These are phyloP conservation scores for Lagerstroemia speciosa DNA, from an alignment of 345 rosid species.

Conservation along the genomic window DNA sequence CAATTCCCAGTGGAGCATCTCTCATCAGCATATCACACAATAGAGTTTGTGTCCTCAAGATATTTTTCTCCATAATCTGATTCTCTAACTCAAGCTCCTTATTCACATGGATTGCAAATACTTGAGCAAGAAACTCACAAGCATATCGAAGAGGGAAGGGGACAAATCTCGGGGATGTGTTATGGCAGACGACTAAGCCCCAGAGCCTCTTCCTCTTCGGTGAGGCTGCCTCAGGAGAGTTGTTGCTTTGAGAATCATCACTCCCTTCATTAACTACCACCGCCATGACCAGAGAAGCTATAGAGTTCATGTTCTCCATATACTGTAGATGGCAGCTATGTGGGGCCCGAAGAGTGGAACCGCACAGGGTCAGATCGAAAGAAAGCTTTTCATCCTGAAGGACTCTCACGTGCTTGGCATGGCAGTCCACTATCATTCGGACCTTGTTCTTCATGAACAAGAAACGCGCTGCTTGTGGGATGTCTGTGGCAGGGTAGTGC, in stretches of 20 bases:
- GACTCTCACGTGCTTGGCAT: constrained; percentile 75
- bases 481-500: constrained; percentile 96
- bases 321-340: constrained; percentile 86
- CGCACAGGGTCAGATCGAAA: constrained; percentile 74
- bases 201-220: constrained; percentile 73
- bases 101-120: constrained; percentile 83
- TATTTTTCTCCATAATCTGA: constrained; percentile 81
- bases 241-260: constrained; percentile 39
- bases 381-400: constrained; percentile 86
- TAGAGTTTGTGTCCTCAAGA: constrained; percentile 80
- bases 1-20: constrained; percentile 84
- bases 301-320: constrained; percentile 89
- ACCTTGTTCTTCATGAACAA: constrained; percentile 95
- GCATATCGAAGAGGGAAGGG: constrained; percentile 96
- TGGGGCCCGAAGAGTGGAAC: constrained; percentile 90
- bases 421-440: constrained; percentile 89
- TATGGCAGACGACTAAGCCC: constrained; percentile 93
- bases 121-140: constrained; percentile 91
- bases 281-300: constrained; percentile 95
- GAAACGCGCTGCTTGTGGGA: constrained; percentile 93
- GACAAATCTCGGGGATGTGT: constrained; percentile 75
- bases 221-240: constrained; percentile 33
- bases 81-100: constrained; percentile 79
- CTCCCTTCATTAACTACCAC: constrained; percentile 75
- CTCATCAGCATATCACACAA: constrained; percentile 93